phyloP scores from a whole-genome alignment of 2,329 filamentous ascomycete species.

The Exophiala oligosperma region DNA sequence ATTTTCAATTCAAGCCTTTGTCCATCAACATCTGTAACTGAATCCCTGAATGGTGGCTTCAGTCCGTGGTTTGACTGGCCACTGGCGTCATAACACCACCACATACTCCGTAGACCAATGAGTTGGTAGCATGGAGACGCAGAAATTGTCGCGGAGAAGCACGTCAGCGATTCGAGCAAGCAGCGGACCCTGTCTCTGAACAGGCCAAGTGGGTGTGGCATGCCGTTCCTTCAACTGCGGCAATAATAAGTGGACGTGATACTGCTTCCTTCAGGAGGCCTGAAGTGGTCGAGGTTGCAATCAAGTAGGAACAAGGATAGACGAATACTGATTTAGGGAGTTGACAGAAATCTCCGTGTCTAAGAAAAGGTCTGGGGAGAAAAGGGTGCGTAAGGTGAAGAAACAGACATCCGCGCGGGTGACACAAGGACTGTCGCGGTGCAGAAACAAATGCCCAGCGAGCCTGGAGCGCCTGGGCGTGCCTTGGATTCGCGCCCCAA shows the following conservation, averaged over 20 bases:
- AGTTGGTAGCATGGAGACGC: background rate
- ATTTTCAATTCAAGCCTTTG: background rate
- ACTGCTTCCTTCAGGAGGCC: background rate
- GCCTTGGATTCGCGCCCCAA: too few relatives aligned
- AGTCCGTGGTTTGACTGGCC: background rate
- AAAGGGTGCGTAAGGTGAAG: background rate
- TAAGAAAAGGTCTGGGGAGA: background rate
- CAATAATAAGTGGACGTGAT: background rate
- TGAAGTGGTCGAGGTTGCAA: background rate
- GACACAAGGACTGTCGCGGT: background rate
- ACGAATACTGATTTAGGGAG: too few relatives aligned
- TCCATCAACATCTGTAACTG: background rate
- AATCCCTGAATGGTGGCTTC: background rate
- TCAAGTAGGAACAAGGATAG: too few relatives aligned
- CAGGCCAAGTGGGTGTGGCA: too few relatives aligned
- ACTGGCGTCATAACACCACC: background rate
- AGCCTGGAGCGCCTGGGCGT: too few relatives aligned
- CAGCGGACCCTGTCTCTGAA: background rate
- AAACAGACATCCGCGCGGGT: background rate
- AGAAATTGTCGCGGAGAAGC: conserved; percentile 2
- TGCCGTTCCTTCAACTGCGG: background rate
- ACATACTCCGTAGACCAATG: background rate
- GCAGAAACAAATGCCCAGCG: background rate
- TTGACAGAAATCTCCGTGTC: background rate
- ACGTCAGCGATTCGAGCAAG: conserved; percentile 1